Base-by-base conservation (phyloP, 225 moss, liverwort and hornwort genomes). In the Marchantia polymorpha region DNA sequence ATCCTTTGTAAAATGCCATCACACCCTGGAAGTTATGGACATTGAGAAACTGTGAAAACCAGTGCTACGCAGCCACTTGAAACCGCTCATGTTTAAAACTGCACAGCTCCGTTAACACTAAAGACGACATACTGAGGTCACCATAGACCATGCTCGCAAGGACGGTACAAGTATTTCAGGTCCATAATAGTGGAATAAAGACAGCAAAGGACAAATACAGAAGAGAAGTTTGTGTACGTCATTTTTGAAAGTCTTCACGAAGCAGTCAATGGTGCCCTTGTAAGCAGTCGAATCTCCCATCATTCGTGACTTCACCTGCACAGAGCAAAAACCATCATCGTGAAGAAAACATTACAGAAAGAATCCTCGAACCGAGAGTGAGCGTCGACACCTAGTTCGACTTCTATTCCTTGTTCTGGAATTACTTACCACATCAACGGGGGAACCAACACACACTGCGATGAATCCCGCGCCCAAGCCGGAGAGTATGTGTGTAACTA, bases 241-340 rank as follows among this genome's bases (percentile, higher is more conserved):
- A 84, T 95, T 91, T 89, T 86, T 93, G 78, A 99, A 95, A 22
- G 99, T 99, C 81, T 99, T 93, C 71, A 93, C 86, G 60, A 99
- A 99, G 75, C 99, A 99, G 75, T 99, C 95, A 39, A 99, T 50
- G 46, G 99, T 99, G 81, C 99, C 92, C 67, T 87, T 92, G 76
- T 99, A 99, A 54, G 86, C 90, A n/a, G 82, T 78, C 12, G 92
- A 84, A 80, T 92, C 91, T 83, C 93, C 93, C 94, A 99, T 93
- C 72, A 90, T 84, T 85, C 99, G 90, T 63, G 99, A 99, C 83
- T 99, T 99, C 68, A 99, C 99, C 99, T 99, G 89, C 87, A 91
- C 64, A 64, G 13, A 46, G 49, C 20, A 81, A 60, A 53, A 19
- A 75, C 23, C 64, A 64, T 27, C 7, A 64, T 23, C 14, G 19